phyloP scores from a whole-genome alignment of 1,139 yeast genomes.

The Blastobotrys buckinghamii region DNA sequence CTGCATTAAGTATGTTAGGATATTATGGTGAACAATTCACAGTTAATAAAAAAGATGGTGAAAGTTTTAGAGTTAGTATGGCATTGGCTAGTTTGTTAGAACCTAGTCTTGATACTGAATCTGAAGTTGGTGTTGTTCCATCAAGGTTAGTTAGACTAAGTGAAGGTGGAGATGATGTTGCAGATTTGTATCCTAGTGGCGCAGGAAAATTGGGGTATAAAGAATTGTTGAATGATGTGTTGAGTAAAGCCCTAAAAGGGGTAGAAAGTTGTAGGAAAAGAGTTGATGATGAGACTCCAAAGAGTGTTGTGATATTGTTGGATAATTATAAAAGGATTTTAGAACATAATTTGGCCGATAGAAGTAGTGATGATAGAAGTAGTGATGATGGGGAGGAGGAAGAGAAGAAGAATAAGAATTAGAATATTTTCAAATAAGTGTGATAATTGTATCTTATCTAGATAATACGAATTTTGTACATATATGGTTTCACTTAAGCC shows the following conservation, averaged over 20 bases:
- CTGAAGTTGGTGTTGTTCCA: neutral
- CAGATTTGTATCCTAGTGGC: neutral
- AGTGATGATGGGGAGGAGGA: neutral
- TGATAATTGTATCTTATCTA: neutral
- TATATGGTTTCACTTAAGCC: too few relatives aligned
- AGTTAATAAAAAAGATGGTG: slow-evolving; percentile 39
- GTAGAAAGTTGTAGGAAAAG: neutral
- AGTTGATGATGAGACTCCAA: neutral
- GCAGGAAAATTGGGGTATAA: neutral
- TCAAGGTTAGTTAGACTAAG: slow-evolving; percentile 45
- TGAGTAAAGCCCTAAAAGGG: neutral
- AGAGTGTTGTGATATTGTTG: neutral
- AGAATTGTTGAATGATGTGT: neutral
- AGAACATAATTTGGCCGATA: neutral
- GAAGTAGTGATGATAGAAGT: neutral
- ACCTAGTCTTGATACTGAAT: slow-evolving; percentile 1
- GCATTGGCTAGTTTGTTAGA: slow-evolving; percentile 52
- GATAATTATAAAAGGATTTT: slow-evolving; percentile 1
- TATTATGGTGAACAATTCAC: slow-evolving; percentile 79
- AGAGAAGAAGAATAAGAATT: neutral
- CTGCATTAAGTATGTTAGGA: slow-evolving; percentile 45
- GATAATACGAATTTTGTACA: neutral
- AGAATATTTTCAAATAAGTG: too few relatives aligned
- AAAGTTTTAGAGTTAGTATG: slow-evolving; percentile 71
- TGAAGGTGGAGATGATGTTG: slow-evolving; percentile 38